Conservation (phyloP, 225 moss, liverwort and hornwort genomes). For the Marchantia polymorpha region DNA sequence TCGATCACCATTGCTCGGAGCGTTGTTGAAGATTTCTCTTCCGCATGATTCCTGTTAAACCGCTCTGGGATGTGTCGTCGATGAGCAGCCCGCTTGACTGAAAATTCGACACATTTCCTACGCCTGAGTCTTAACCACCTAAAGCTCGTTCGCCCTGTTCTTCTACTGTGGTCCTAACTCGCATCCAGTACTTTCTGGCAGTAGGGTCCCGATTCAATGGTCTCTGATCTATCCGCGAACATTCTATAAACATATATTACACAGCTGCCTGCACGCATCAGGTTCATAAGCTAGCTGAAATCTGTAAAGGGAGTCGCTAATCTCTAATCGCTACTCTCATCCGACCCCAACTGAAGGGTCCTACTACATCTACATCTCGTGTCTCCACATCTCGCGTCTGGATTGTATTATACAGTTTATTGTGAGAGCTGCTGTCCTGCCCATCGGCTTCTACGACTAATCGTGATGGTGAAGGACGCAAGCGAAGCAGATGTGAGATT, state of each 20-base stretch:
- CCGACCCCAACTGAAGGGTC: not conserved
- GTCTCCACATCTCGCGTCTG: not conserved
- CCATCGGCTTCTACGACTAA: not conserved
- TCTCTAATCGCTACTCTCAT: not conserved
- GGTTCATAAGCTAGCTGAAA: slow-evolving; percentile 1
- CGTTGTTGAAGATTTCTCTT: not conserved
- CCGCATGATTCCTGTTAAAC: not conserved
- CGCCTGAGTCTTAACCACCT: not conserved
- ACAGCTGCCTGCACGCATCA: slow-evolving; percentile 11
- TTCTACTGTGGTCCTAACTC: not conserved
- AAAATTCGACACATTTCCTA: not conserved
- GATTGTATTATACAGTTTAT: not conserved
- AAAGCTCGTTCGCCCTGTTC: not conserved
- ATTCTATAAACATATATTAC: not conserved
- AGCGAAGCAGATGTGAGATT: slow-evolving; percentile 18
- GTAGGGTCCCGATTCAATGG: not conserved
- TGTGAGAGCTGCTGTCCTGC: not conserved
- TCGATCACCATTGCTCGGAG: not conserved
- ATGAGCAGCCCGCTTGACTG: not conserved
- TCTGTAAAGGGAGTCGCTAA: not conserved
- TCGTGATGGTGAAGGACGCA: slow-evolving; percentile 21
- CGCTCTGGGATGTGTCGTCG: not conserved
- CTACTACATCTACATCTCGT: not conserved
- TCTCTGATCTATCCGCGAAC: not conserved
- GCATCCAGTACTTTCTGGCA: not conserved